These are phyloP conservation scores for Pestalotiopsis sp. DNA, from an alignment of 2,329 filamentous ascomycete genomes.

Conservation along the genomic window DNA sequence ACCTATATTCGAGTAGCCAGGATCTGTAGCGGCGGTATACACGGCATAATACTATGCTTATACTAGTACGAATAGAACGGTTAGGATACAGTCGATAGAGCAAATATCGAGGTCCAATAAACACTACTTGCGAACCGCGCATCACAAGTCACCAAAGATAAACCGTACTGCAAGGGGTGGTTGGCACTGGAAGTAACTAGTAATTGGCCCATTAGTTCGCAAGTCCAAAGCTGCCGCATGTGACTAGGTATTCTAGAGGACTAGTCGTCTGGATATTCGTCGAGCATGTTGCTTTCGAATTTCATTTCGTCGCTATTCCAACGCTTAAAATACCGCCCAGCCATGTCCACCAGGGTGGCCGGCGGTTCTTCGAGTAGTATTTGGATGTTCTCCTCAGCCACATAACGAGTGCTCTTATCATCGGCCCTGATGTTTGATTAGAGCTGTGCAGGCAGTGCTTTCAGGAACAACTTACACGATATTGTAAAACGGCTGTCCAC, in stretches of 20 bases:
- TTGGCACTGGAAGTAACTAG: no score
- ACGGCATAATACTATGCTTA: no score
- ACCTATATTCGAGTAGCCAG: no score
- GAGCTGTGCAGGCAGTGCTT: neutral
- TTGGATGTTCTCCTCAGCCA: constrained; percentile 69
- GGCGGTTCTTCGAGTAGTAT: constrained; percentile 42
- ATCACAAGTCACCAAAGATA: no score
- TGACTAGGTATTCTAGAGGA: neutral
- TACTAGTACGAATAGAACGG: no score
- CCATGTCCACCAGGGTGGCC: constrained; percentile 50
- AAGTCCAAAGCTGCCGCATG: no score
- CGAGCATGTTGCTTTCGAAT: constrained; percentile 67
- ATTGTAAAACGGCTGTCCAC: constrained; percentile 69
- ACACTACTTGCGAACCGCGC: no score
- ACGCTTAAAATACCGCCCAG: constrained; percentile 67
- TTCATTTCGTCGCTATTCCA: constrained; percentile 52
- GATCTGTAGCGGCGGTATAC: no score
- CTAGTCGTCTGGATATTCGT: constrained; percentile 70
- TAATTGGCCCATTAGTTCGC: no score
- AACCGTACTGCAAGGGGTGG: no score
- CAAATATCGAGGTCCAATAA: no score
- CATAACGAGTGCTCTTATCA: constrained; percentile 64
- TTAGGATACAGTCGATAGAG: no score
- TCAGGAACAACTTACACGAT: constrained; percentile 45
- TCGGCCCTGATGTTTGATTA: constrained; percentile 40